phyloP scores from a whole-genome alignment of 2,329 filamentous ascomycete genomes.

The Diaporthe sp. region DNA sequence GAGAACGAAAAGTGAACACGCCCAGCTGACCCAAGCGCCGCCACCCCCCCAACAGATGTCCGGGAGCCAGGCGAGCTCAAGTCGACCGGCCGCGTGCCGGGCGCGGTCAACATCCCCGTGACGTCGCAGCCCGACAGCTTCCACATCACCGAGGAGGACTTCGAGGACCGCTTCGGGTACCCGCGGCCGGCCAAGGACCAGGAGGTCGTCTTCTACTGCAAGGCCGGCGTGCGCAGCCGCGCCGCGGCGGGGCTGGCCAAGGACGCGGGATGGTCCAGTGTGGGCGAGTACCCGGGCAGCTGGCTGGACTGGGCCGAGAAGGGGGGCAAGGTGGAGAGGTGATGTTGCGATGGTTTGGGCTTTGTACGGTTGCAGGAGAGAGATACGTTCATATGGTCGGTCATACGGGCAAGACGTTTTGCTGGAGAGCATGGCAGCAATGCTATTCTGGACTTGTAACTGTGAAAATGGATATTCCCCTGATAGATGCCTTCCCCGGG shows the following conservation, averaged over 20 bases:
- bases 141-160: conserved; percentile 82
- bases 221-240: conserved; percentile 85
- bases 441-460: conserved; percentile 2
- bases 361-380: background rate
- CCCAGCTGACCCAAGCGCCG: background rate
- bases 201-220: conserved; percentile 90
- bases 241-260: conserved; percentile 83
- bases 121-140: conserved; percentile 83
- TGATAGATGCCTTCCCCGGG: conserved; percentile 20
- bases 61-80: conserved; percentile 79
- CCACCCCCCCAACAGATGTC: conserved; percentile 66
- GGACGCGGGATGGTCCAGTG: conserved; percentile 80
- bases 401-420: background rate
- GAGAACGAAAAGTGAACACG: background rate
- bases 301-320: conserved; percentile 87
- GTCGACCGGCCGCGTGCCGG: conserved; percentile 80
- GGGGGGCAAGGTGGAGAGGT: conserved; percentile 73
- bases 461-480: conserved; percentile 6
- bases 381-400: background rate
- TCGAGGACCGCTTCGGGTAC: conserved; percentile 86
- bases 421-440: conserved; percentile 4
- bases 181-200: conserved; percentile 70
- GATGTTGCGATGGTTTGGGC: background rate
- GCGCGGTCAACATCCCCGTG: conserved; percentile 86
- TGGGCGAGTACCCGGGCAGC: conserved; percentile 81